Conservation (phyloP, 1,139 yeast genomes). For the Geotrichum citri-aurantii region DNA sequence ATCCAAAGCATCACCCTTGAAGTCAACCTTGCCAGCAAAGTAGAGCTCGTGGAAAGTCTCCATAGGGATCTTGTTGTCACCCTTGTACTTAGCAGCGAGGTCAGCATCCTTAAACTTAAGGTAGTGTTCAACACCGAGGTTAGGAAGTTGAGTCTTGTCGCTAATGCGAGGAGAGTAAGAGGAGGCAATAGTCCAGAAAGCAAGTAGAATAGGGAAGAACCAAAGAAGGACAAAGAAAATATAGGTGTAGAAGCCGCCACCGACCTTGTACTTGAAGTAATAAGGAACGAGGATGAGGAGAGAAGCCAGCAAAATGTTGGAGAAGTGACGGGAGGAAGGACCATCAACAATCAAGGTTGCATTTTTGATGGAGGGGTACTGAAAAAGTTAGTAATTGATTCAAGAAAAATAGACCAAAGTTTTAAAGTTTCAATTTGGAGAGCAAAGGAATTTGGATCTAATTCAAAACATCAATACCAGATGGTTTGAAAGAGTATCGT, state of each 20-base stretch:
- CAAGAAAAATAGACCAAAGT: neutral
- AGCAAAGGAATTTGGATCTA: neutral
- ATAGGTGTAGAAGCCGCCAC: slow-evolving; percentile 71
- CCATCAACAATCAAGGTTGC: slow-evolving; percentile 93
- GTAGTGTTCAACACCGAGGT: slow-evolving; percentile 71
- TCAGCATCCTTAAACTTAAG: slow-evolving; percentile 76
- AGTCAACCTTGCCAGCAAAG: slow-evolving; percentile 76
- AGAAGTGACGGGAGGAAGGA: slow-evolving; percentile 73
- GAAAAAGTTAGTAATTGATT: neutral
- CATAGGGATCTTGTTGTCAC: slow-evolving; percentile 75
- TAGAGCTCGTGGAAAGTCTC: slow-evolving; percentile 88
- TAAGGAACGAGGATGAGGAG: slow-evolving; percentile 58
- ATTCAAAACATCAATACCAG: neutral
- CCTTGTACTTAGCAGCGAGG: slow-evolving; percentile 65
- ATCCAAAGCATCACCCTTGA: slow-evolving; percentile 85
- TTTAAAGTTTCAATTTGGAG: neutral
- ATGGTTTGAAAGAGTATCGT: neutral
- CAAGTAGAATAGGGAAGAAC: slow-evolving; percentile 65
- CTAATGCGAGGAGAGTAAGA: slow-evolving; percentile 76
- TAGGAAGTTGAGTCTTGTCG: slow-evolving; percentile 71
- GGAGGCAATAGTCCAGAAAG: slow-evolving; percentile 76
- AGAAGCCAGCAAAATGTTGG: slow-evolving; percentile 52
- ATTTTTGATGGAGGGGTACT: slow-evolving; percentile 67
- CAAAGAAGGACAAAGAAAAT: slow-evolving; percentile 43
- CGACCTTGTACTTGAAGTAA: slow-evolving; percentile 57